These are phyloP conservation scores for Tetraselmis striata DNA, from an alignment of 139 green algal genomes.

Conservation along the genomic window DNA sequence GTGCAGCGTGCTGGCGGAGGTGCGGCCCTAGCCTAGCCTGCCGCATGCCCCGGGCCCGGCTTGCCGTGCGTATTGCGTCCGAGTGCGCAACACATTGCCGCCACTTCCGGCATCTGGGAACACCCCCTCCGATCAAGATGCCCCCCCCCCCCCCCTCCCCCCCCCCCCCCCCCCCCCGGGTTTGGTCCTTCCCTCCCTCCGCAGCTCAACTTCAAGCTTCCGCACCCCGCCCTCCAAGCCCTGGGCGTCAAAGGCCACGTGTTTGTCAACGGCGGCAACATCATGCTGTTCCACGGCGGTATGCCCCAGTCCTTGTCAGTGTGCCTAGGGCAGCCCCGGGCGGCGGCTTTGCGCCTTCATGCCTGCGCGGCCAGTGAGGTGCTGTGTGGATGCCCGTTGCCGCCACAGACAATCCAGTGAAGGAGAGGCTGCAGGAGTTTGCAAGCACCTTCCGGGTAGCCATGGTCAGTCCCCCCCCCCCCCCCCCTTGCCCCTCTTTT, in stretches of 20 bases:
- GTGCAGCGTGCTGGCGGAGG: slow-evolving; percentile 47
- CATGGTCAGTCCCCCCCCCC: too few relatives aligned
- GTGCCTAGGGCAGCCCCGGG: too few relatives aligned
- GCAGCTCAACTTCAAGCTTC: slow-evolving; percentile 49
- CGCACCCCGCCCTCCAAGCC: slow-evolving; percentile 27
- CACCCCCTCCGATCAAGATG: neutral
- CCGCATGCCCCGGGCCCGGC: too few relatives aligned
- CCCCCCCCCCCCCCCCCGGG: too few relatives aligned
- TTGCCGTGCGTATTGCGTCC: too few relatives aligned
- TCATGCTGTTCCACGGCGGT: slow-evolving; percentile 29
- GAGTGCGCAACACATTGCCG: too few relatives aligned
- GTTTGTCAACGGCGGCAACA: slow-evolving; percentile 68
- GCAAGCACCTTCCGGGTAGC: slow-evolving; percentile 29
- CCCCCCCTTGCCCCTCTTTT: too few relatives aligned
- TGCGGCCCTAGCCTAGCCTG: too few relatives aligned
- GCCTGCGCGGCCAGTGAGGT: neutral
- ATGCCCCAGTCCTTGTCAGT: neutral
- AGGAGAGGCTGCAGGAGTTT: slow-evolving; percentile 22
- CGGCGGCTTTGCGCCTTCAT: too few relatives aligned
- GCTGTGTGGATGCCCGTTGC: neutral
- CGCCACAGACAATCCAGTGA: slow-evolving; percentile 3
- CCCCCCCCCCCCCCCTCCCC: neutral
- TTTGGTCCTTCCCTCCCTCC: neutral
- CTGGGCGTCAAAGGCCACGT: slow-evolving; percentile 56
- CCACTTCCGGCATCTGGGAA: too few relatives aligned